Evolutionary conservation across 192 early-diverging fungal species (phyloP).

Genomic region (Linnemannia zychae): DNA sequence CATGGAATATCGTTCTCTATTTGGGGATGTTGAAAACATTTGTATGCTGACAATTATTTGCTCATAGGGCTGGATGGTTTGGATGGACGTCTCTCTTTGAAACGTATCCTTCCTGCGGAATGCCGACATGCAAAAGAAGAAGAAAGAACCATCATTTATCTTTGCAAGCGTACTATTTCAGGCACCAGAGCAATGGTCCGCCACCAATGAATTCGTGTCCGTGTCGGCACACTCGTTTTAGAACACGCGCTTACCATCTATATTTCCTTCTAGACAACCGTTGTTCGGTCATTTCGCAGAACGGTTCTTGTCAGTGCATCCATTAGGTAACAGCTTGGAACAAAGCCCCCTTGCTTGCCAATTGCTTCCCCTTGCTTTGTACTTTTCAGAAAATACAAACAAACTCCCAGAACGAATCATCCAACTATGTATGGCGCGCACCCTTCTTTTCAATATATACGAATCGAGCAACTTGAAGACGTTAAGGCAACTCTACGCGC

Average conservation of each 20-base stretch:
- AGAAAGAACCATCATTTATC: background rate
- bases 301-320: background rate
- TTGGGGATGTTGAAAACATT: background rate
- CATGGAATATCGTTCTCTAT: slow-evolving; percentile 3
- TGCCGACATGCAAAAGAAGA: background rate
- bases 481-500: background rate
- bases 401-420: background rate
- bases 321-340: background rate
- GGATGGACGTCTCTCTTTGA: background rate
- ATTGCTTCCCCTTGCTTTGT: background rate
- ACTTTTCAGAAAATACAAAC: too few relatives aligned
- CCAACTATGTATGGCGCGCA: background rate
- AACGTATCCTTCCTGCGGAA: background rate
- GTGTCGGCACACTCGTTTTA: background rate
- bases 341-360: background rate
- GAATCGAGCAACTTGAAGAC: background rate
- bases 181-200: background rate
- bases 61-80: background rate
- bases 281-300: background rate
- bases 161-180: background rate
- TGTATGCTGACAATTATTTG: background rate
- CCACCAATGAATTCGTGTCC: background rate
- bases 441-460: background rate
- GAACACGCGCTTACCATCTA: background rate
- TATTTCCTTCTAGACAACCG: background rate